A percentile compares a stretch with the other conserved stretches of the same genome.
These are phyloP conservation scores for Stentor roeselii DNA, from an alignment of 73 alveolate species.

Conservation along the genomic window DNA sequence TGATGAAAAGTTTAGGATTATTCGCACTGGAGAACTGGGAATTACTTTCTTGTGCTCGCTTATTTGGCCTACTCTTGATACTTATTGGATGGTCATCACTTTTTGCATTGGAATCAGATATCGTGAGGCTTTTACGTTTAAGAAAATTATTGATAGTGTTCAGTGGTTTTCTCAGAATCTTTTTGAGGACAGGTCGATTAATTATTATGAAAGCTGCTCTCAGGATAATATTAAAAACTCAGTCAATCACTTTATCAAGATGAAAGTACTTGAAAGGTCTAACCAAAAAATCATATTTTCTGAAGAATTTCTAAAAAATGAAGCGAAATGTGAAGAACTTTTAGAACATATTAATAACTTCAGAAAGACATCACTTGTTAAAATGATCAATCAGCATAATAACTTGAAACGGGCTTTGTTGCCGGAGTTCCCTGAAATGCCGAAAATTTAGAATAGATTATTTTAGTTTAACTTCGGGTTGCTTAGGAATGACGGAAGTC, in stretches of 20 bases:
- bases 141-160: constrained; percentile 36
- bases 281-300: no score
- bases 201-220: constrained; percentile 68
- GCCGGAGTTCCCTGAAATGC: constrained; percentile 11
- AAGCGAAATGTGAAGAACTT: neutral
- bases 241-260: no score
- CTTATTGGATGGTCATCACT: constrained; percentile 84
- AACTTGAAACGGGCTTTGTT: neutral
- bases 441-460: no score
- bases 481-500: no score
- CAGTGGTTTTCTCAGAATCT: constrained; percentile 74
- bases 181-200: constrained; percentile 62
- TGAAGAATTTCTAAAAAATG: neutral
- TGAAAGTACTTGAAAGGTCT: neutral
- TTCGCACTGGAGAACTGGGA: constrained; percentile 46
- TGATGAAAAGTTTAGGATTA: constrained; percentile 34
- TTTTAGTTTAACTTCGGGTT: no score
- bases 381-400: neutral
- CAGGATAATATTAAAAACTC: constrained; percentile 66
- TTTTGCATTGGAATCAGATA: constrained; percentile 48
- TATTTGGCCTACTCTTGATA: constrained; percentile 80
- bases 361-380: constrained; percentile 24
- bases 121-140: constrained; percentile 23
- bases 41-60: constrained; percentile 61
- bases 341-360: neutral